Evolutionary conservation across 2,329 filamentous ascomycete species (phyloP).

Genomic region (Colletotrichum sojae): DNA sequence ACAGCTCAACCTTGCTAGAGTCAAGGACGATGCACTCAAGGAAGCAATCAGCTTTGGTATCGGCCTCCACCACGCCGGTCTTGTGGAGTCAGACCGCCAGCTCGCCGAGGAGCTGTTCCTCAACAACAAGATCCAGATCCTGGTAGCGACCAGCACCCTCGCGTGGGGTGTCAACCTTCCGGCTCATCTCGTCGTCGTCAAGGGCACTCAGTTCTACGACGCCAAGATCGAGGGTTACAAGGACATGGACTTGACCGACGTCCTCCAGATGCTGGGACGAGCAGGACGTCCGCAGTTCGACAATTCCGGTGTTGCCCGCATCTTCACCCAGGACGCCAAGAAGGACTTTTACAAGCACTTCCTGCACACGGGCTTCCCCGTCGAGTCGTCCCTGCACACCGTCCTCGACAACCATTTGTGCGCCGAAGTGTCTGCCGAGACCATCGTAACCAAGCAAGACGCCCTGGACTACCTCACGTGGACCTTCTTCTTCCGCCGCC

Average conservation of each 20-base stretch:
- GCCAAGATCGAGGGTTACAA: constrained; percentile 98
- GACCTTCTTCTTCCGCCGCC: constrained; percentile 98
- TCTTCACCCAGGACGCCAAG: constrained; percentile 97
- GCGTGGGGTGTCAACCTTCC: constrained; percentile 99
- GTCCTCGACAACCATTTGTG: constrained; percentile 97
- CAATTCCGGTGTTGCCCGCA: constrained; percentile 93
- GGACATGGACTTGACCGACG: constrained; percentile 99
- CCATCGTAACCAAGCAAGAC: constrained; percentile 94
- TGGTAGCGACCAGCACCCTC: constrained; percentile 94
- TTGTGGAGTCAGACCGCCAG: constrained; percentile 94
- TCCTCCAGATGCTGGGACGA: constrained; percentile 96
- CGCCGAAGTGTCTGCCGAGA: constrained; percentile 94
- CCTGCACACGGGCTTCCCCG: constrained; percentile 96
- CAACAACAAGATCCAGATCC: constrained; percentile 97
- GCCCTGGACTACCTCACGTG: constrained; percentile 97
- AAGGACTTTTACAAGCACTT: constrained; percentile 99
- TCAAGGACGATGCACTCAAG: constrained; percentile 92
- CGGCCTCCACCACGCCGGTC: constrained; percentile 94
- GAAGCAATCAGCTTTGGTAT: constrained; percentile 99
- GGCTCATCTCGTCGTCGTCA: constrained; percentile 96
- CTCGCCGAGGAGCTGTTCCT: constrained; percentile 94
- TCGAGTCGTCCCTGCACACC: constrained; percentile 96
- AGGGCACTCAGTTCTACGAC: constrained; percentile 98
- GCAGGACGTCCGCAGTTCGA: constrained; percentile 98
- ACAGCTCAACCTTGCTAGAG: constrained; percentile 85